Percentiles rank a stretch among this genome's conserved stretches.
phyloP scores from a whole-genome alignment of 495 filamentous ascomycete genomes.

The Aspergillus olivimuriae region DNA sequence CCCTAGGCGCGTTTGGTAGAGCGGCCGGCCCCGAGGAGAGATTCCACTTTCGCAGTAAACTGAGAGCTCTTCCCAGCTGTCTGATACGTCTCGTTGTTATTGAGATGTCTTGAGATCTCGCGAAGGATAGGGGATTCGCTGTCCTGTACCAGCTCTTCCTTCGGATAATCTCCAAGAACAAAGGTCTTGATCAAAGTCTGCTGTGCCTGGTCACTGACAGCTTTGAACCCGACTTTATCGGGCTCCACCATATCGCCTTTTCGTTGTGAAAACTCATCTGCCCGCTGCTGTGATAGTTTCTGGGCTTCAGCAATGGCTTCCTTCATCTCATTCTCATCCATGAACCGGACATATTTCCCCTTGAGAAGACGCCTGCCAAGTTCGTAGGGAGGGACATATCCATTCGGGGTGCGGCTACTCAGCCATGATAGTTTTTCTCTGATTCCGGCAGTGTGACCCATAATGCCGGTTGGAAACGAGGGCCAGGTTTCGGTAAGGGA shows the following conservation, averaged over 20 bases:
- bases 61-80: conserved; percentile 32
- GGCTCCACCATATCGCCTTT: conserved; percentile 36
- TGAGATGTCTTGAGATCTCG: conserved; percentile 31
- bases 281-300: conserved; percentile 28
- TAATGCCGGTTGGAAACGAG: conserved; percentile 27
- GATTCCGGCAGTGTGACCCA: conserved; percentile 26
- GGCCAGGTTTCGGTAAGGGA: conserved; percentile 38
- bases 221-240: conserved; percentile 26
- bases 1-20: conserved; percentile 24
- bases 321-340: conserved; percentile 31
- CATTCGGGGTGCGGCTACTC: conserved; percentile 32
- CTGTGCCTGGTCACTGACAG: conserved; percentile 51
- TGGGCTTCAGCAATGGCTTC: conserved; percentile 32
- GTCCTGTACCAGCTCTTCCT: conserved; percentile 8
- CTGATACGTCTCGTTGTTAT: conserved; percentile 41
- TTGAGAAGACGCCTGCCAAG: conserved; percentile 35
- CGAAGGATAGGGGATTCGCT: conserved; percentile 25
- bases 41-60: conserved; percentile 39
- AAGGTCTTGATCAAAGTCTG: conserved; percentile 63
- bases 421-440: conserved; percentile 31
- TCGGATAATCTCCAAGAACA: conserved; percentile 50
- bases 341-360: conserved; percentile 37
- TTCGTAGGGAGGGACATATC: conserved; percentile 33
- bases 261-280: conserved; percentile 36
- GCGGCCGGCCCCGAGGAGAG: conserved; percentile 28